Evolutionary conservation across 2,329 filamentous ascomycete genomes (phyloP), one percentile per base, ranked within the genome.

Genomic region (Pyrenochaeta sp.): DNA sequence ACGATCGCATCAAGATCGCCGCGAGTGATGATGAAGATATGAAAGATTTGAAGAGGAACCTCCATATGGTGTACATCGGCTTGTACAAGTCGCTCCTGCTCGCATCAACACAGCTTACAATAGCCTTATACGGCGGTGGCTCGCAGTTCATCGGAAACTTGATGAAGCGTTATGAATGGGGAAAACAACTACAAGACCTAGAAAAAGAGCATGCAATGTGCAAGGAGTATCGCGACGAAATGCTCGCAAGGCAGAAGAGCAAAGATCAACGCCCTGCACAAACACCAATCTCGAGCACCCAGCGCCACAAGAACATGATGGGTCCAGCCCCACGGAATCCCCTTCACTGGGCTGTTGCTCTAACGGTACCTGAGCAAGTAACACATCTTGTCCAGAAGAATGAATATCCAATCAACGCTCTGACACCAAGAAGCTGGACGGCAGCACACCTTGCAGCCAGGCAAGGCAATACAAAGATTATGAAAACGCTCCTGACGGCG

Each of bases 391-490:
- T 59, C 6, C 47, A 52, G 18, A 48, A 41, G n/a, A 48, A 51
- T 1, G 48, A 55, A 23, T 59, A 54, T 17, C 55, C 53, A 1
- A 50, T 59, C 31, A 59, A 59, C 31, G 53, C 55, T 6, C 53
- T 59, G 3, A 53, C 51, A 14, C 47, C 42, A 7, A 40, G 38
- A 14, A 41, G 39, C 9, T 58, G 53, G 53, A 58, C 55, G 9
- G 55, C 53, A 20, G 41, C 41, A 21, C 53, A 59, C 32, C 23
- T 59, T 5, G 55, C 53, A 13, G 51, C 50, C n/a, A 32, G 42
- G 20, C 37, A 55, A 23, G 53, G 48, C 9, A 50, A 52, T 17
- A 47, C 30, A 2, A 48, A 41, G 36, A 51, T 59, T 4, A 8
- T 59, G 28, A 51, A 41, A n/a, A 48, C 42, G 8, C 36, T 59